Conservation (phyloP, 257 asterid genomes). For the Verbascum thapsus region DNA sequence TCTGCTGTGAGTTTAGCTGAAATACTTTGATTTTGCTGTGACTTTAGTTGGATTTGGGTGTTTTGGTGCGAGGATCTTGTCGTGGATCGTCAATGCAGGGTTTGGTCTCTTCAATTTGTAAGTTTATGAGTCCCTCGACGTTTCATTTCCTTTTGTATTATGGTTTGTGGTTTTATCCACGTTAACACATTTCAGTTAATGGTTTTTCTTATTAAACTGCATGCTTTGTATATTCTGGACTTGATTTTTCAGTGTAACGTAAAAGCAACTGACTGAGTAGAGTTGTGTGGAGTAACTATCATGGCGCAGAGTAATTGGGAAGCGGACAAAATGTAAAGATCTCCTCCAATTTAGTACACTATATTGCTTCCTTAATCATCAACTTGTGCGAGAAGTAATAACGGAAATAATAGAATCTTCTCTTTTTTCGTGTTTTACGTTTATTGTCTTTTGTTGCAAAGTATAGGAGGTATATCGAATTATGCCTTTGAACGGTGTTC, state of each 20-base stretch:
- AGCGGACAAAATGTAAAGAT: conserved; percentile 89
- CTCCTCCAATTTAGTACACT: background rate
- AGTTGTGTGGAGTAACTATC: conserved; percentile 32
- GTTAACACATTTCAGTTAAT: background rate
- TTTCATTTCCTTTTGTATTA: background rate
- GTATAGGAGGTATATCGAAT: background rate
- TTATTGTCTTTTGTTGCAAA: conserved; percentile 16
- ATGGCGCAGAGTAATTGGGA: conserved; percentile 99
- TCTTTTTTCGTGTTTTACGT: background rate
- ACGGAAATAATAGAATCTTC: conserved; percentile 19
- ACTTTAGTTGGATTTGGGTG: conserved; percentile 43
- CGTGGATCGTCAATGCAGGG: conserved; percentile 51
- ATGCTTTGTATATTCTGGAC: conserved; percentile 29
- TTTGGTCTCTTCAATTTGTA: conserved; percentile 57
- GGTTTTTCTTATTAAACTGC: conserved; percentile 23
- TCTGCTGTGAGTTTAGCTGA: conserved; percentile 29
- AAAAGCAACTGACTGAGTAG: conserved; percentile 22
- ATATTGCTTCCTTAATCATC: conserved; percentile 14
- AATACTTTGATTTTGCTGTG: conserved; percentile 24
- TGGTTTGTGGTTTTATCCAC: conserved; percentile 13
- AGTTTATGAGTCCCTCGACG: conserved; percentile 13
- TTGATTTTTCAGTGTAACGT: conserved; percentile 33
- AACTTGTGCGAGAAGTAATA: conserved; percentile 1
- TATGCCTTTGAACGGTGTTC: conserved; percentile 8
- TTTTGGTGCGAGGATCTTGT: conserved; percentile 52